These are phyloP conservation scores for Astrothelium macrocarpum DNA, from an alignment of 495 filamentous ascomycete genomes.

Conservation along the genomic window DNA sequence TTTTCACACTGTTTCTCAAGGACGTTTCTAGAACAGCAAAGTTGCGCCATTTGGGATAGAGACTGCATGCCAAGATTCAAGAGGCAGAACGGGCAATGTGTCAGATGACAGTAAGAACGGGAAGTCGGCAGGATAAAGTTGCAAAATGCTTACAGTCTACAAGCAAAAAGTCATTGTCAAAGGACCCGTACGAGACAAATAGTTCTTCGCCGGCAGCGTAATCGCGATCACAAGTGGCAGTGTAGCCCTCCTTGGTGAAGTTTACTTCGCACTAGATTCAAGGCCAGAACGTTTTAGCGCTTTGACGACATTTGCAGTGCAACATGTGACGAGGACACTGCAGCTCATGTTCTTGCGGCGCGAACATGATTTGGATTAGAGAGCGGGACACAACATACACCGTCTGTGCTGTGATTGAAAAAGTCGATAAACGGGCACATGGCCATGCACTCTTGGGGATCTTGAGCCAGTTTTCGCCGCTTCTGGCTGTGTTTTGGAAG, in stretches of 20 bases:
- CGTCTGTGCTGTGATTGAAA: conserved; percentile 65
- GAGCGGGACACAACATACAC: conserved; percentile 24
- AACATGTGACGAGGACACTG: neutral
- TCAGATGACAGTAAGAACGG: neutral
- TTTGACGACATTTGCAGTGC: neutral
- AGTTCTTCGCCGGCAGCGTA: conserved; percentile 63
- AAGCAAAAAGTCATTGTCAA: conserved; percentile 68
- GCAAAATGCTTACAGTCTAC: conserved; percentile 50
- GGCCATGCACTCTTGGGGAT: conserved; percentile 57
- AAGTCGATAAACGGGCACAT: conserved; percentile 76
- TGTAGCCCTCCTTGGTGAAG: conserved; percentile 50
- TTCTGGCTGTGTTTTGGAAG: conserved; percentile 40
- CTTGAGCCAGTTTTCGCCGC: conserved; percentile 36
- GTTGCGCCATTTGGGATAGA: too few relatives aligned
- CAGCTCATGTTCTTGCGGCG: conserved; percentile 17
- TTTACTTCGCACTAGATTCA: conserved; percentile 48
- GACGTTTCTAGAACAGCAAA: too few relatives aligned
- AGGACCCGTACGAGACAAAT: conserved; percentile 65
- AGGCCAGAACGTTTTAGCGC: neutral
- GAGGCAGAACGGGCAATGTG: neutral
- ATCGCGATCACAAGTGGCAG: conserved; percentile 42
- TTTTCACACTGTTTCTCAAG: too few relatives aligned
- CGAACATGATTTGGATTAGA: conserved; percentile 12
- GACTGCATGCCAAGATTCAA: neutral
- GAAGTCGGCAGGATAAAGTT: neutral